phyloP scores from a whole-genome alignment of 495 filamentous ascomycete species.

The Zalerion maritima region DNA sequence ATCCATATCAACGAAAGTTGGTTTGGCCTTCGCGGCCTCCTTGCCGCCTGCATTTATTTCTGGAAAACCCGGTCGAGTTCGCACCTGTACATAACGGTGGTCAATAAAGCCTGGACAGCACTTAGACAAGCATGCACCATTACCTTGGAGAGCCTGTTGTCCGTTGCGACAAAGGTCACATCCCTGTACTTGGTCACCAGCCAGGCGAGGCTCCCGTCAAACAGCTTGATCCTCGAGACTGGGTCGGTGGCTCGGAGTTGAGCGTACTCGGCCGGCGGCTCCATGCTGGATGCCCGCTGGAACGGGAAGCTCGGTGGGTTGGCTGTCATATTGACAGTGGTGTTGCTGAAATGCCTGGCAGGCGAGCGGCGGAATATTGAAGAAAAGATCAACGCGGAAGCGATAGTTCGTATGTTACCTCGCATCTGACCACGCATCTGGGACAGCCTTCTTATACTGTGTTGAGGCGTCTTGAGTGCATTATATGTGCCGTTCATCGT shows the following conservation, averaged over 20 bases:
- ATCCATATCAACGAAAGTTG: conserved; percentile 37
- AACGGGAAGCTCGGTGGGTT: conserved; percentile 27
- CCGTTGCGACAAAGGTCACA: conserved; percentile 26
- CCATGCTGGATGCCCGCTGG: conserved; percentile 19
- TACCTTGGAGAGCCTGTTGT: conserved; percentile 24
- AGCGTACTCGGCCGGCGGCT: conserved; percentile 28
- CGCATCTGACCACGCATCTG: no score
- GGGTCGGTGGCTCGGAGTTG: conserved; percentile 23
- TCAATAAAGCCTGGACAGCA: background rate
- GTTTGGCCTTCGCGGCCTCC: conserved; percentile 24
- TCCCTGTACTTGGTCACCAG: conserved; percentile 31
- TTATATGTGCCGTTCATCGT: no score
- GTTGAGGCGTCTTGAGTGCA: no score
- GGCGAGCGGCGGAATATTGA: background rate
- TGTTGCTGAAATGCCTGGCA: no score
- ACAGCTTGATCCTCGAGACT: conserved; percentile 28
- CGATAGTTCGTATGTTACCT: no score
- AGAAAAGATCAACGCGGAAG: background rate
- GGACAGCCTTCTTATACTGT: no score
- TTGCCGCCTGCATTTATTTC: conserved; percentile 27
- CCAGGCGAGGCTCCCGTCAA: conserved; percentile 28
- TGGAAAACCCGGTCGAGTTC: conserved; percentile 28
- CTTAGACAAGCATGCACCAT: background rate
- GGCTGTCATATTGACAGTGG: conserved; percentile 6
- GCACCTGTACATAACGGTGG: conserved; percentile 13